Evolutionary conservation across 257 asterid genomes (phyloP).

Genomic region (Solanum pinnatisectum): DNA sequence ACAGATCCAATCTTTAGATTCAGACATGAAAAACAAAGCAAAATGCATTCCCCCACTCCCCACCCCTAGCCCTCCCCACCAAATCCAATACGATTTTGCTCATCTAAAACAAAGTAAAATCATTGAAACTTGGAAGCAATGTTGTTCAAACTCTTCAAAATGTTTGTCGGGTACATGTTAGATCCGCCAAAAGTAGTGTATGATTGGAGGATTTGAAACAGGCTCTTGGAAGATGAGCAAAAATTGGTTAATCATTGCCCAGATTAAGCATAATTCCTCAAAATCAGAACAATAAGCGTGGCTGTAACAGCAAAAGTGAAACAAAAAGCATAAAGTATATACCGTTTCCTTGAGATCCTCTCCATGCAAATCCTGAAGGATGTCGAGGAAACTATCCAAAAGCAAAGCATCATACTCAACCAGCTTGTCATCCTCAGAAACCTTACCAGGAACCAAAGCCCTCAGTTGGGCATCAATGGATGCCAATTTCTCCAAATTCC

Average conservation of each 20-base stretch:
- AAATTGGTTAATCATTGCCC: neutral
- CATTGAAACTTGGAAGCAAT: neutral
- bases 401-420: constrained; percentile 50
- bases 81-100: neutral
- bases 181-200: neutral
- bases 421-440: constrained; percentile 49
- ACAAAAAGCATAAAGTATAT: neutral
- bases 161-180: neutral
- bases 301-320: neutral
- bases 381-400: constrained; percentile 41
- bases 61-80: neutral
- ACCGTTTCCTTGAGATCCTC: constrained; percentile 40
- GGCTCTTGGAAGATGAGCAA: neutral
- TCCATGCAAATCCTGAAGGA: constrained; percentile 45
- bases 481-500: constrained; percentile 37
- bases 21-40: neutral
- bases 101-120: neutral
- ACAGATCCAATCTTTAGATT: neutral
- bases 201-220: neutral
- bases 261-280: neutral
- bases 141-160: neutral
- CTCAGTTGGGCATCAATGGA: constrained; percentile 47
- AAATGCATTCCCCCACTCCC: neutral
- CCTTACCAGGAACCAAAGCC: constrained; percentile 32
- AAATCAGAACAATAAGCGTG: neutral